Percentiles rank a stretch among this genome's conserved stretches.
Conservation (phyloP, 768 basidiomycete genomes). For the Asterophora parasitica region DNA sequence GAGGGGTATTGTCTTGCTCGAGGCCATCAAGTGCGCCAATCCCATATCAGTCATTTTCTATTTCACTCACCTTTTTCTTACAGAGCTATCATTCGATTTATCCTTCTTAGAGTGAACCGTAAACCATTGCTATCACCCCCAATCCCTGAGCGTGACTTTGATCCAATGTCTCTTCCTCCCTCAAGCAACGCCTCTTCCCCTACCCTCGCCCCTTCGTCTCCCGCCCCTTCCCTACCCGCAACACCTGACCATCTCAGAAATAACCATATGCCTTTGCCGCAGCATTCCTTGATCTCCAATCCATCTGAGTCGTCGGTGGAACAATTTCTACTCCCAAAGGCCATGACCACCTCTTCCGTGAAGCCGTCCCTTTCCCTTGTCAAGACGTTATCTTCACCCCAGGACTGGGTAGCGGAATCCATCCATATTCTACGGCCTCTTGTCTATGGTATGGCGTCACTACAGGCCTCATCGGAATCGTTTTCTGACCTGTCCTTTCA, state of each 20-base stretch:
- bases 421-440: conserved; percentile 72
- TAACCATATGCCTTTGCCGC: conserved; percentile 63
- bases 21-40: conserved; percentile 75
- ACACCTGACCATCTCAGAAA: conserved; percentile 82
- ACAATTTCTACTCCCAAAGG: conserved; percentile 80
- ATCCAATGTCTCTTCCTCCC: conserved; percentile 61
- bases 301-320: conserved; percentile 59
- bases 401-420: conserved; percentile 72
- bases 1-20: conserved; percentile 73
- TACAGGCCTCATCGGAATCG: conserved; percentile 1
- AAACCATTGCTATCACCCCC: conserved; percentile 74
- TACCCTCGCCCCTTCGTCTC: conserved; percentile 55
- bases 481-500: conserved; percentile 16
- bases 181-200: conserved; percentile 53
- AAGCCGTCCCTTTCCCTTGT: conserved; percentile 67
- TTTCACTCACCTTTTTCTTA: conserved; percentile 10
- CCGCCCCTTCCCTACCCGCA: conserved; percentile 47
- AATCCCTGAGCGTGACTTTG: conserved; percentile 85
- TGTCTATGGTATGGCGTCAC: conserved; percentile 56
- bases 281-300: conserved; percentile 58
- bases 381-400: conserved; percentile 51
- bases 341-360: conserved; percentile 66
- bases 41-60: conserved; percentile 1
- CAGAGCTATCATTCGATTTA: conserved; percentile 72
- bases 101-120: conserved; percentile 69